Evolutionary conservation across 2,329 filamentous ascomycete genomes (phyloP).

Genomic region (Pyrenophora graminea): DNA sequence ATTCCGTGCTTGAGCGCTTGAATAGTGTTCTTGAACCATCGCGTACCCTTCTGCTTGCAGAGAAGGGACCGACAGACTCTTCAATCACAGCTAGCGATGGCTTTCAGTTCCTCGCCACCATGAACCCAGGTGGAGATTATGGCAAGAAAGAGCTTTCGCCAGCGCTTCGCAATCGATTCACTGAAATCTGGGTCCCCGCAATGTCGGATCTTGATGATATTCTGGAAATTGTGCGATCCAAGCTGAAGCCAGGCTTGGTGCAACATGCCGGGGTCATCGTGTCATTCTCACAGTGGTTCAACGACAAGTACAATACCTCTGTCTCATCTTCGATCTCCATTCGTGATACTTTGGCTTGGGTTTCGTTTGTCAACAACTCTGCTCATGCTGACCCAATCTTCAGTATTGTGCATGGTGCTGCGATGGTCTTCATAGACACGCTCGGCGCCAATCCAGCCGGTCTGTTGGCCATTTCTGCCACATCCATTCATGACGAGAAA

Average conservation of each 20-base stretch:
- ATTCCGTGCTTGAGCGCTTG: slow-evolving; percentile 92
- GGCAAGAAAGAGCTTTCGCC: slow-evolving; percentile 97
- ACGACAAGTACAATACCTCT: slow-evolving; percentile 74
- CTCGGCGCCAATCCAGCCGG: slow-evolving; percentile 94
- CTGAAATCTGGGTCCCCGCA: slow-evolving; percentile 96
- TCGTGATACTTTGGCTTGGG: slow-evolving; percentile 90
- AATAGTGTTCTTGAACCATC: slow-evolving; percentile 95
- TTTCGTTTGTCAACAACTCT: slow-evolving; percentile 82
- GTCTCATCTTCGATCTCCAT: slow-evolving; percentile 82
- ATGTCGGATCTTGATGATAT: slow-evolving; percentile 85
- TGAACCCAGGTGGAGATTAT: slow-evolving; percentile 99
- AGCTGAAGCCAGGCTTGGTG: slow-evolving; percentile 63
- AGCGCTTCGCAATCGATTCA: slow-evolving; percentile 92
- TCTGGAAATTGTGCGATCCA: slow-evolving; percentile 79
- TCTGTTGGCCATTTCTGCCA: slow-evolving; percentile 72
- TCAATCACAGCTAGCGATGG: slow-evolving; percentile 74
- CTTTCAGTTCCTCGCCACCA: slow-evolving; percentile 97
- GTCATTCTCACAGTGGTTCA: slow-evolving; percentile 91
- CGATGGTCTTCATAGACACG: slow-evolving; percentile 94
- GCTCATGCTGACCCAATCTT: slow-evolving; percentile 54
- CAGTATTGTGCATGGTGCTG: slow-evolving; percentile 78
- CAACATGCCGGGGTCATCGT: slow-evolving; percentile 72
- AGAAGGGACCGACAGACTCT: slow-evolving; percentile 87
- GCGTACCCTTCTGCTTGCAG: slow-evolving; percentile 83
- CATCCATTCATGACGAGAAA: slow-evolving; percentile 72